Evolutionary conservation across 305 asterid genomes (phyloP).

Genomic region (Fraxinus greggii): DNA sequence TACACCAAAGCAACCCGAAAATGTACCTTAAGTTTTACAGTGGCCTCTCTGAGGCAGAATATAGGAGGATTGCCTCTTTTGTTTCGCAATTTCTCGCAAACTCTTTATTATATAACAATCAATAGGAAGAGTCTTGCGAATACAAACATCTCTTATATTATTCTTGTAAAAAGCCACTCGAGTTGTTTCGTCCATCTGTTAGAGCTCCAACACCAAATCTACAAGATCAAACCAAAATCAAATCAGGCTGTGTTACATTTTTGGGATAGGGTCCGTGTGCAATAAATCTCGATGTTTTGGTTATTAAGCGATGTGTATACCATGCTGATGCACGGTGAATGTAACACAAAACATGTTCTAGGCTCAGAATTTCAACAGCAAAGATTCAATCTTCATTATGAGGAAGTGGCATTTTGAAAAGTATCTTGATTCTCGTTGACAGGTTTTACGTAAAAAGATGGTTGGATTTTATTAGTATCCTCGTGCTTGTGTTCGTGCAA

Average conservation of each 20-base stretch:
- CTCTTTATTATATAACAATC: conserved; percentile 24
- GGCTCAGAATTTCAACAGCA: background rate
- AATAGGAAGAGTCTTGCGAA: conserved; percentile 18
- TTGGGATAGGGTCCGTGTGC: background rate
- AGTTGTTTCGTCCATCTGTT: conserved; percentile 25
- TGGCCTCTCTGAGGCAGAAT: conserved; percentile 26
- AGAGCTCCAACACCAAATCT: conserved; percentile 93
- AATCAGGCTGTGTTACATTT: conserved; percentile 3
- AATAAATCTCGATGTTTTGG: background rate
- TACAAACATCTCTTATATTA: conserved; percentile 16
- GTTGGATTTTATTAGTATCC: background rate
- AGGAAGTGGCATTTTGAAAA: background rate
- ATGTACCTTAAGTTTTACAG: conserved; percentile 27
- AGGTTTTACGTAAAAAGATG: background rate
- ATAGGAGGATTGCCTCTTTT: conserved; percentile 25
- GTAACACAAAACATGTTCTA: conserved; percentile 11
- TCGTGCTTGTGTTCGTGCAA: background rate
- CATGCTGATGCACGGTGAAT: conserved; percentile 9
- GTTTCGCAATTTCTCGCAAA: conserved; percentile 28
- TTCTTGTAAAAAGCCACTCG: conserved; percentile 19
- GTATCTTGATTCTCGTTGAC: background rate
- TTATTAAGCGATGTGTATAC: background rate
- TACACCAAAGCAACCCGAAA: background rate
- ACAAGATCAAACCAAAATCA: conserved; percentile 36
- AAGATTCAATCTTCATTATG: background rate